Conservation (phyloP, 1,284 basidiomycete genomes). For the Austroboletus niveus region DNA sequence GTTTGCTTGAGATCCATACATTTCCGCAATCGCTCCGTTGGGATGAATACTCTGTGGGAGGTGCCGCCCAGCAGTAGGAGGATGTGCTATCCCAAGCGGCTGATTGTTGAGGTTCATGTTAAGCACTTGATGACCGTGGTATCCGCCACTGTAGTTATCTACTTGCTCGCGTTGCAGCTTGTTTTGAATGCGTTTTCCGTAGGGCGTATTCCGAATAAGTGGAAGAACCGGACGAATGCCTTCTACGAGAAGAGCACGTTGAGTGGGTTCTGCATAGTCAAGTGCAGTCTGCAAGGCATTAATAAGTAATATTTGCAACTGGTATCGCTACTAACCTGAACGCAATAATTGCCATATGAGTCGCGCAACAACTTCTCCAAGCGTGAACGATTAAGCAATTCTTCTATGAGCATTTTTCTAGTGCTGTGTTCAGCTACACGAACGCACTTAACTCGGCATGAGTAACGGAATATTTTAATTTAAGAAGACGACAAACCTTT, state of each 20-base stretch:
- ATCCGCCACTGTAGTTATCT: constrained; percentile 60
- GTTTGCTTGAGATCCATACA: constrained; percentile 62
- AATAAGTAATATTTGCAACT: constrained; percentile 2
- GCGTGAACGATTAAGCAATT: constrained; percentile 91
- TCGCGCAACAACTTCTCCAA: constrained; percentile 95
- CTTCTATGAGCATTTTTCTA: constrained; percentile 93
- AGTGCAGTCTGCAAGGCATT: constrained; percentile 74
- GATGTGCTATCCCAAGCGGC: constrained; percentile 47
- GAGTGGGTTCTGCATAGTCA: constrained; percentile 89
- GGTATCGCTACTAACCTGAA: constrained; percentile 54
- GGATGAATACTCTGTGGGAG: constrained; percentile 52
- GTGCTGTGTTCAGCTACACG: constrained; percentile 95
- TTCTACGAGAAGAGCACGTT: constrained; percentile 85
- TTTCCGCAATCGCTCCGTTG: constrained; percentile 59
- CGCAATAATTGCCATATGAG: constrained; percentile 94
- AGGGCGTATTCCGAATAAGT: constrained; percentile 94
- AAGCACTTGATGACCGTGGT: constrained; percentile 60
- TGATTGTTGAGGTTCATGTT: constrained; percentile 59
- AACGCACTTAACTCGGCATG: constrained; percentile 66
- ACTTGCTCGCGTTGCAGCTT: constrained; percentile 92
- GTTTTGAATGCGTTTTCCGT: constrained; percentile 97
- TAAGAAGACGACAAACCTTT: constrained; percentile 54
- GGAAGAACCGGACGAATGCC: constrained; percentile 96
- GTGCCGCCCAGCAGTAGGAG: constrained; percentile 47
- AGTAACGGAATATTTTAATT: background rate